Evolutionary conservation across 805 yeast genomes (phyloP).

Genomic region (Kuraishia borneana): DNA sequence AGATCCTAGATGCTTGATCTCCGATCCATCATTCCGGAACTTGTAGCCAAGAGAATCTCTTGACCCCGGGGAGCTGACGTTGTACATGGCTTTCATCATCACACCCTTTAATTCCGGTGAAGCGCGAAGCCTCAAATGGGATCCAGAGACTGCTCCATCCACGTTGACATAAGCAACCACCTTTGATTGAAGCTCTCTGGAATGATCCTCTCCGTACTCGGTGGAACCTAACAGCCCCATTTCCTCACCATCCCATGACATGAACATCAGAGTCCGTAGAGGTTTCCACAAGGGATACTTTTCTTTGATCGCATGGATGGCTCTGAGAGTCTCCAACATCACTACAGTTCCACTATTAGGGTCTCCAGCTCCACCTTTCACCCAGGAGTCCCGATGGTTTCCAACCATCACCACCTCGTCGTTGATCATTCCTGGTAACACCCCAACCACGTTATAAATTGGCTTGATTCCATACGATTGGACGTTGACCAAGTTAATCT

Average conservation of each 20-base stretch:
- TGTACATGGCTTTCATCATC: constrained; percentile 29
- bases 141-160: constrained; percentile 57
- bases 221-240: constrained; percentile 67
- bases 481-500: constrained; percentile 44
- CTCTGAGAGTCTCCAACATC: constrained; percentile 48
- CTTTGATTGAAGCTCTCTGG: constrained; percentile 28
- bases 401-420: constrained; percentile 56
- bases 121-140: constrained; percentile 34
- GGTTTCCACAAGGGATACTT: constrained; percentile 44
- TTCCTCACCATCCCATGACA: constrained; percentile 79
- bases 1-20: constrained; percentile 44
- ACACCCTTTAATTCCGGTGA: constrained; percentile 51
- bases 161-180: constrained; percentile 60
- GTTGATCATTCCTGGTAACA: constrained; percentile 38
- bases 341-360: constrained; percentile 69
- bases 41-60: too few relatives aligned
- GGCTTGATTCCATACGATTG: constrained; percentile 56
- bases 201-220: constrained; percentile 61
- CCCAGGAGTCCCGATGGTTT: constrained; percentile 77
- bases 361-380: constrained; percentile 69
- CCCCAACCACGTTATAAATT: constrained; percentile 53
- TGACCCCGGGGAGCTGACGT: constrained; percentile 26
- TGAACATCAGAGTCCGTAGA: constrained; percentile 52
- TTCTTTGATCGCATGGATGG: constrained; percentile 25
- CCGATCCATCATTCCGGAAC: constrained; percentile 27